Conservation (phyloP, 2,329 filamentous ascomycete species). For the Didymella arachidicola region DNA sequence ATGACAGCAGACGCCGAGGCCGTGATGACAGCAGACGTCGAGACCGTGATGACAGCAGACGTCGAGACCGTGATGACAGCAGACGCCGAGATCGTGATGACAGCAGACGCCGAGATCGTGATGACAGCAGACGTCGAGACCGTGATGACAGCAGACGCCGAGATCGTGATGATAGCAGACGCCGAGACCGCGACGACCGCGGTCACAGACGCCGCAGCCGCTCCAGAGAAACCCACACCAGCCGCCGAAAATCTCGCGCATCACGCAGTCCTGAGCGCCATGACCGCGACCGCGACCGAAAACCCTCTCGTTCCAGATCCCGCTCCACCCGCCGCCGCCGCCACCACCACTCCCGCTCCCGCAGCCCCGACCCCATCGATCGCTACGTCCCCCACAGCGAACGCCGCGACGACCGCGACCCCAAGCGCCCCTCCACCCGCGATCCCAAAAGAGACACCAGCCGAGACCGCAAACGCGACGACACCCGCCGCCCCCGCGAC, state of each 20-base stretch:
- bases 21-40: conserved; percentile 37
- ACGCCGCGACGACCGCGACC: conserved; percentile 14
- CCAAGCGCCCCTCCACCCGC: conserved; percentile 21
- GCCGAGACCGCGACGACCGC: conserved; percentile 20
- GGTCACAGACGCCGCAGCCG: conserved; percentile 29
- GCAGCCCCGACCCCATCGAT: conserved; percentile 51
- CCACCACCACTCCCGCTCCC: conserved; percentile 28
- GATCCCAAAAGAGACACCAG: conserved; percentile 37
- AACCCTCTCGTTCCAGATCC: conserved; percentile 37
- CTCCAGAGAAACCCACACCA: conserved; percentile 41
- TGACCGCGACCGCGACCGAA: conserved; percentile 22
- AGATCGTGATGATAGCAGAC: conserved; percentile 37
- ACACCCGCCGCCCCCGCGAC: conserved; percentile 40
- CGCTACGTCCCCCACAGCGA: conserved; percentile 47
- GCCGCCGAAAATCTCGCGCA: conserved; percentile 41
- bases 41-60: conserved; percentile 10
- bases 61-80: conserved; percentile 29
- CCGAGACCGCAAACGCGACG: conserved; percentile 34
- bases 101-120: conserved; percentile 29
- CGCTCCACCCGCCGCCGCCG: conserved; percentile 30
- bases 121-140: not conserved
- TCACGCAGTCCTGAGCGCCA: conserved; percentile 36
- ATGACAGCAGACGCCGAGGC: no score
- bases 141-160: conserved; percentile 40
- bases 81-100: conserved; percentile 39